Base-by-base conservation (phyloP, 176 grass and related monocot genomes). In the Triticum urartu region DNA sequence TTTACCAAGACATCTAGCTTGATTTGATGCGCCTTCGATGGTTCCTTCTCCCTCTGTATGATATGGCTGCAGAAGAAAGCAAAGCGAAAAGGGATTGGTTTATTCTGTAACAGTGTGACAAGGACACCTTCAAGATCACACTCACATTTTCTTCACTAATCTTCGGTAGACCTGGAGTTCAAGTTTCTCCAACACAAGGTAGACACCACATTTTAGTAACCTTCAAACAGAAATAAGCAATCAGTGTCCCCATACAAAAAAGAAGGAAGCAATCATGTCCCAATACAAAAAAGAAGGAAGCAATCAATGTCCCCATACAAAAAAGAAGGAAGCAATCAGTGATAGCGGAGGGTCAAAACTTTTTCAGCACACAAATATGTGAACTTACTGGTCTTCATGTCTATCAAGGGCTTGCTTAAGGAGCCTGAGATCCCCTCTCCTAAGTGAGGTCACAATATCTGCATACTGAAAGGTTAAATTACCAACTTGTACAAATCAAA, bases 81-180 rank as follows among this genome's bases (percentile, higher is more conserved):
- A 40, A 87, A 68, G 10, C 15, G 30, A 73, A 68, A 68, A 63
- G 77, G 17, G 61, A 78, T 60, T 65, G 8, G 59, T 74, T 52
- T 35, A 75, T 4, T 62, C 33, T 28, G 20, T 59, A 56, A 22
- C 47, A 88, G 35, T 33, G 84, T 48, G 38, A 50, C 42, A 68
- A 36, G 32, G 21, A 64, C 32, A 11, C 22, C 13, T 54, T 82
- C 11, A 60, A 13, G 48, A 48, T 69, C 47, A n/a, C 33, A 91
- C 93, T 94, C 90, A 96, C 97, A 99, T 96, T 84, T 96, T 99
- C 90, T 96, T 98, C 56, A 99, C 83, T 84, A 94, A 83, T 99
- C 90, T 99, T 85, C 95, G 94, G 88, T 93, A 96, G 66, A 99
- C 97, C 68, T 86, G 89, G 69, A 94, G 92, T 65, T 99, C 97